These are phyloP conservation scores for Ogataea salicorniae DNA, from an alignment of 805 yeast species.

Conservation along the genomic window DNA sequence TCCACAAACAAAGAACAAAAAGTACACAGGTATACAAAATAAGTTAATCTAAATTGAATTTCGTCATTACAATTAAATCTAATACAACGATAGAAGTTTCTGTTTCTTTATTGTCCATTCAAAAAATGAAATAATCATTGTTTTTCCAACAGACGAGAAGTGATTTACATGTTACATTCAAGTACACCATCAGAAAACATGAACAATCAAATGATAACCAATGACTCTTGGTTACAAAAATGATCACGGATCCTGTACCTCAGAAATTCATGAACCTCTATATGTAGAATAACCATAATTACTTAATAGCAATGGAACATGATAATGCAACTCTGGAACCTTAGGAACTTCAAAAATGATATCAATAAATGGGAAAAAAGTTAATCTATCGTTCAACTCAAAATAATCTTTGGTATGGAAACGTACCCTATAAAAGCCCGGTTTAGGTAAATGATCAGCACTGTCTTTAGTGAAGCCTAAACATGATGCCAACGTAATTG, in stretches of 20 bases:
- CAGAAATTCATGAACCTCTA: conserved; percentile 49
- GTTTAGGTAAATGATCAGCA: conserved; percentile 16
- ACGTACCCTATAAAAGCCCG: conserved; percentile 71
- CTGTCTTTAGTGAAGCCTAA: conserved; percentile 12
- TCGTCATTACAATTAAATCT: too few species aligned
- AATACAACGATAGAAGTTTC: too few species aligned
- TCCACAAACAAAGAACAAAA: too few species aligned
- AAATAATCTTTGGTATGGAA: conserved; percentile 74
- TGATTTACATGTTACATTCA: too few species aligned
- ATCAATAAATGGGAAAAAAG: conserved; percentile 87
- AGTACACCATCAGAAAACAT: not conserved
- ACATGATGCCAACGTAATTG: not conserved
- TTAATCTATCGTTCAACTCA: conserved; percentile 29
- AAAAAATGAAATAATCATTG: too few species aligned
- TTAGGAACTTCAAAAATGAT: conserved; percentile 62
- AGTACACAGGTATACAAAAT: too few species aligned
- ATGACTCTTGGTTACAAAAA: too few species aligned
- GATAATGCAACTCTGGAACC: conserved; percentile 78
- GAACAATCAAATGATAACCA: too few species aligned
- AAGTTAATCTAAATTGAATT: too few species aligned
- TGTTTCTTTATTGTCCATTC: too few species aligned
- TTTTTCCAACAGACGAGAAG: too few species aligned
- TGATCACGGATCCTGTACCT: not conserved
- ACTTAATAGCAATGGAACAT: conserved; percentile 78
- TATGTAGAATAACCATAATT: conserved; percentile 88